A percentile compares a stretch with the other conserved stretches of the same genome.
phyloP scores from a whole-genome alignment of 805 yeast genomes.

The Komagataella populi region DNA sequence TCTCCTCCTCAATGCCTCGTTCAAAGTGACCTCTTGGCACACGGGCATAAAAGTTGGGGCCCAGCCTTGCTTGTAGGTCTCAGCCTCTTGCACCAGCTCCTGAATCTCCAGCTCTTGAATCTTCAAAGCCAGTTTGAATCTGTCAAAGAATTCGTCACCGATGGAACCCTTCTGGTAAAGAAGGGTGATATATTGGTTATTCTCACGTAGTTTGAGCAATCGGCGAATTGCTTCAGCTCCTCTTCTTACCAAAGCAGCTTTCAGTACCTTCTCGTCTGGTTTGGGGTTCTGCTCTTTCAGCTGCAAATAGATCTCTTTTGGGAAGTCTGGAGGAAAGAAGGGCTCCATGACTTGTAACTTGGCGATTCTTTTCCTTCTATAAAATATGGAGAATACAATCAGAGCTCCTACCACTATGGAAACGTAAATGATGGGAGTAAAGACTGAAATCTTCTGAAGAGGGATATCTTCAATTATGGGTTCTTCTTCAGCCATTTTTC shows the following conservation, averaged over 20 bases:
- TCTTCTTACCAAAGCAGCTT: constrained; percentile 52
- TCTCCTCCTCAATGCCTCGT: constrained; percentile 82
- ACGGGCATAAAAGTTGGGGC: constrained; percentile 59
- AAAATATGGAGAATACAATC: constrained; percentile 52
- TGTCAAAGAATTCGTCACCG: constrained; percentile 80
- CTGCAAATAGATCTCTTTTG: constrained; percentile 48
- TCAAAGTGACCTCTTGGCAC: constrained; percentile 83
- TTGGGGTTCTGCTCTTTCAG: constrained; percentile 40
- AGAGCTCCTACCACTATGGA: constrained; percentile 54
- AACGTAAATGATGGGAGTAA: constrained; percentile 69
- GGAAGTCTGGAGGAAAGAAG: constrained; percentile 56
- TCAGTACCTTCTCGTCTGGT: constrained; percentile 67
- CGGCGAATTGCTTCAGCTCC: constrained; percentile 86
- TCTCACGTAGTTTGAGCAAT: constrained; percentile 69
- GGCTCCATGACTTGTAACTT: constrained; percentile 47
- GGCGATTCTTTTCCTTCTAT: constrained; percentile 41
- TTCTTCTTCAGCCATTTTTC: background rate
- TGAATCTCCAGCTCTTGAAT: constrained; percentile 71
- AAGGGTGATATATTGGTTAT: constrained; percentile 51
- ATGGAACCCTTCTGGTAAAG: constrained; percentile 81
- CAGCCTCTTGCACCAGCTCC: constrained; percentile 66
- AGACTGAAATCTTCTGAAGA: constrained; percentile 34
- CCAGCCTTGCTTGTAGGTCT: constrained; percentile 67
- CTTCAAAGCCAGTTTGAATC: constrained; percentile 66
- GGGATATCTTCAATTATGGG: constrained; percentile 11